Evolutionary conservation across 495 filamentous ascomycete species (phyloP), one percentile per base, ranked within the genome.

Genomic region (Aspergillus cristatus): DNA sequence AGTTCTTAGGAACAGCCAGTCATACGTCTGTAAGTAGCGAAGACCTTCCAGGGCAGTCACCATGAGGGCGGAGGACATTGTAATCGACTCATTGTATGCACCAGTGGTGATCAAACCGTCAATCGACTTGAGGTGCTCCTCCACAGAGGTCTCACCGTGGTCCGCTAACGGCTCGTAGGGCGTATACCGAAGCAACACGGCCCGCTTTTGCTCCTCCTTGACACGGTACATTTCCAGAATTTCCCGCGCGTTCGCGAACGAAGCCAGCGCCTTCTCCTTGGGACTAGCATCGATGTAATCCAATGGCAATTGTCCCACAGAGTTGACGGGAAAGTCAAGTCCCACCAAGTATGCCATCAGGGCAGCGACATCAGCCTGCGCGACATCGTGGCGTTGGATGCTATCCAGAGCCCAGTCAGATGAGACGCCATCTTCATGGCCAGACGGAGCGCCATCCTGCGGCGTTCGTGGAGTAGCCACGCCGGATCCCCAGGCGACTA

Each of bases 1-100:
- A n/a, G 82, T 81, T 35, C 93, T 73, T 24, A 99, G 59, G 65
- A 99, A 97, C n/a, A 97, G 71, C 93, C 93, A 99, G 61, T 99
- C 91, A 46, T 86, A 86, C 0, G 86, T 97, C 55, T 99, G 93
- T 18, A 97, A 72, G 53, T 99, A 99, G 28, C 91, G 76, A 28
- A 99, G 69, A 15, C 93, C 93, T 39, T 86, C 78, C 2, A 97
- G 71, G 4, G 81, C 84, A 13, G 80, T 58, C 40, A 81, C 75
- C 39, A 96, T 81, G 10, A 97, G 63, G 6, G 80, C 75, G 10
- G 79, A 75, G 8, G 83, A 86, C 40, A 82, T 70, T 35, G 70
- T 58, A 48, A 97, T 94, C 1, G 88, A 84, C 42, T 78, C 71
- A 31, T 88, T 75, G 38, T 80, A 82, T 12, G 69, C 59, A 6